Percentiles rank a stretch among this genome's conserved stretches.
Evolutionary conservation across 2,329 filamentous ascomycete genomes (phyloP).

Genomic region (Metarhizium guizhouense): DNA sequence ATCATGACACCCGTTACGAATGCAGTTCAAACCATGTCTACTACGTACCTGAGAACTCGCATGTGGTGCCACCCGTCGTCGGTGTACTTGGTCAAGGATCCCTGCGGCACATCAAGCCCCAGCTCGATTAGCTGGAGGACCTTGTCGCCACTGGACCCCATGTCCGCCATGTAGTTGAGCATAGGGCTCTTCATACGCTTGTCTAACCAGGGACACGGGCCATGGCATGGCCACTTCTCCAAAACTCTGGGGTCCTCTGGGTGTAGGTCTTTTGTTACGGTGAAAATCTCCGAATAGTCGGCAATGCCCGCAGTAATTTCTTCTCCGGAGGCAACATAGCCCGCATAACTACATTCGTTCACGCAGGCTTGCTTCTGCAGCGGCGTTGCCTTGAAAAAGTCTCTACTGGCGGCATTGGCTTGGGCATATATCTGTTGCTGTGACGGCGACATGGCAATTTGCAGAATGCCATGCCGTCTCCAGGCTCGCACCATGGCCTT

Average conservation of each 20-base stretch:
- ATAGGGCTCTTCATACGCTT: constrained; percentile 29
- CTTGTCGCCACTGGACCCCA: constrained; percentile 32
- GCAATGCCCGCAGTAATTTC: constrained; percentile 38
- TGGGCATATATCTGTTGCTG: constrained; percentile 26
- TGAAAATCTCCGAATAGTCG: constrained; percentile 45
- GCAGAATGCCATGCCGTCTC: constrained; percentile 36
- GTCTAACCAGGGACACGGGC: constrained; percentile 39
- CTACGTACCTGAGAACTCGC: constrained; percentile 31
- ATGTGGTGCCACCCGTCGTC: constrained; percentile 43
- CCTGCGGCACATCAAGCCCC: constrained; percentile 30
- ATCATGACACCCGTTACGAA: not conserved
- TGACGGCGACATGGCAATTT: constrained; percentile 29
- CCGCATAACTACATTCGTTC: constrained; percentile 35
- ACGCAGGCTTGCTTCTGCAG: constrained; percentile 32
- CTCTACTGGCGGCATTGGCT: constrained; percentile 26
- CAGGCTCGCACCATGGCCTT: constrained; percentile 31
- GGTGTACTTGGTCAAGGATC: constrained; percentile 31
- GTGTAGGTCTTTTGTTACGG: constrained; percentile 38
- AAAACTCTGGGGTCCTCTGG: constrained; percentile 28
- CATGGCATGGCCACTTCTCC: constrained; percentile 38
- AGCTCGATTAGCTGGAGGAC: constrained; percentile 37
- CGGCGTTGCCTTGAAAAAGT: constrained; percentile 29
- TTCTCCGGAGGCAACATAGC: constrained; percentile 41
- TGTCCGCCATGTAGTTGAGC: constrained; percentile 29
- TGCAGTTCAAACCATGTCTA: not conserved